A percentile compares a stretch with the other conserved stretches of the same genome.
These are phyloP conservation scores for Trametes punicea DNA, from an alignment of 768 basidiomycete genomes.

Conservation along the genomic window DNA sequence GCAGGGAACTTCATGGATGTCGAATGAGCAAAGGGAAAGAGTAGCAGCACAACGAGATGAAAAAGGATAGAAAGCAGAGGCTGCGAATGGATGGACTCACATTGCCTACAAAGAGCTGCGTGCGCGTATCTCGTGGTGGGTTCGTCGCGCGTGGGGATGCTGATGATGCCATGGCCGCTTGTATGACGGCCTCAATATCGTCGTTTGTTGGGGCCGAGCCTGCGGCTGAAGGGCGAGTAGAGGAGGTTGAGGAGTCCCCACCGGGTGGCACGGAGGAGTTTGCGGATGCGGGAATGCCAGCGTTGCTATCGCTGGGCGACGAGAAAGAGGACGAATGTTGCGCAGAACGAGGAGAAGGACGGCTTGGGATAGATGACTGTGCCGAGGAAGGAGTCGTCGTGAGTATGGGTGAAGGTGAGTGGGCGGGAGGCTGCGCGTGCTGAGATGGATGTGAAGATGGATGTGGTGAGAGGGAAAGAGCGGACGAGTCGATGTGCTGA, in stretches of 20 bases:
- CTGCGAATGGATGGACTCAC: no score
- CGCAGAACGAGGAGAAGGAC: not conserved
- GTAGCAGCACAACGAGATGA: not conserved
- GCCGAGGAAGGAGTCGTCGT: not conserved
- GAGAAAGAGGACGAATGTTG: not conserved
- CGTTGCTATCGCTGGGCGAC: not conserved
- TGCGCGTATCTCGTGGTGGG: conserved; percentile 78
- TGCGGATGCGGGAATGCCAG: not conserved
- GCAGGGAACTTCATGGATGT: not conserved
- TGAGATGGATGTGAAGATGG: not conserved
- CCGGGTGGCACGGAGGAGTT: not conserved
- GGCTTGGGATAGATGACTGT: not conserved
- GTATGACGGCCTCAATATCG: conserved; percentile 91
- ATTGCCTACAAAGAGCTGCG: conserved; percentile 95
- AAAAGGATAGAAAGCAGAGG: conserved; percentile 2
- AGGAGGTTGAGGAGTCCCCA: not conserved
- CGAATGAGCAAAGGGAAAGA: not conserved
- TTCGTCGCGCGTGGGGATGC: conserved; percentile 41
- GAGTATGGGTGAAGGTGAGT: not conserved
- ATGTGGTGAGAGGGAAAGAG: not conserved
- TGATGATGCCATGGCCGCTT: conserved; percentile 79
- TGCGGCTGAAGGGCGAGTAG: conserved; percentile 1
- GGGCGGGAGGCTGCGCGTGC: not conserved
- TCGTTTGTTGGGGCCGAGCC: conserved; percentile 56
- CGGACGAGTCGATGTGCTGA: not conserved